Percentiles rank a stretch among this genome's conserved stretches.
Evolutionary conservation across 768 basidiomycete species (phyloP).

Genomic region (Boletellus ananiceps): DNA sequence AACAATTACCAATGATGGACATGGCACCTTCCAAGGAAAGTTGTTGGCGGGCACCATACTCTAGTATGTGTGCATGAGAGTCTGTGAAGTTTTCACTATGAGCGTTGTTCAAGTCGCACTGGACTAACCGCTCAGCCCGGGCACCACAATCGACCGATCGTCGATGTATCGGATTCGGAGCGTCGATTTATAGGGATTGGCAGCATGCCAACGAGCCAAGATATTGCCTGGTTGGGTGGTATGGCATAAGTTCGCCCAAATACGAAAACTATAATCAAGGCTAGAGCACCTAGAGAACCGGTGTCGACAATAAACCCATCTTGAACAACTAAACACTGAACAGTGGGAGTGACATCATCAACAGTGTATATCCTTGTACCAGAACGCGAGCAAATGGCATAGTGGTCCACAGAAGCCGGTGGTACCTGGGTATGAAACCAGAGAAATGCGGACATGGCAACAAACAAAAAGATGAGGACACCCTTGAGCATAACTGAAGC

Average conservation of each 20-base stretch:
- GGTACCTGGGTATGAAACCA: constrained; percentile 3
- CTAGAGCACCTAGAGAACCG: constrained; percentile 50
- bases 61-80: too few species aligned
- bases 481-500: background rate
- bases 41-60: too few species aligned
- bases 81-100: too few species aligned
- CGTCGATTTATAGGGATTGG: constrained; percentile 21
- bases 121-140: constrained; percentile 64
- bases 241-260: background rate
- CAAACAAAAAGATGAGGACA: constrained; percentile 6
- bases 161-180: constrained; percentile 46
- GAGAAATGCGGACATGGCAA: constrained; percentile 9
- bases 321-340: constrained; percentile 62
- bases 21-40: too few species aligned
- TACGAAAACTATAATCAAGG: background rate
- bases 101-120: background rate
- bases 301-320: constrained; percentile 46
- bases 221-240: constrained; percentile 35
- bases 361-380: constrained; percentile 60
- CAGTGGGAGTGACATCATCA: constrained; percentile 46
- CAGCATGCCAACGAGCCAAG: constrained; percentile 35
- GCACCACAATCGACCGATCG: constrained; percentile 58
- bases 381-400: constrained; percentile 60
- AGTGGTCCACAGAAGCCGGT: constrained; percentile 26
- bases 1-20: too few species aligned